A percentile compares a stretch with the other conserved stretches of the same genome.
These are phyloP conservation scores for Hortaea sp. DNA, from an alignment of 2,329 filamentous ascomycete species.

Conservation along the genomic window DNA sequence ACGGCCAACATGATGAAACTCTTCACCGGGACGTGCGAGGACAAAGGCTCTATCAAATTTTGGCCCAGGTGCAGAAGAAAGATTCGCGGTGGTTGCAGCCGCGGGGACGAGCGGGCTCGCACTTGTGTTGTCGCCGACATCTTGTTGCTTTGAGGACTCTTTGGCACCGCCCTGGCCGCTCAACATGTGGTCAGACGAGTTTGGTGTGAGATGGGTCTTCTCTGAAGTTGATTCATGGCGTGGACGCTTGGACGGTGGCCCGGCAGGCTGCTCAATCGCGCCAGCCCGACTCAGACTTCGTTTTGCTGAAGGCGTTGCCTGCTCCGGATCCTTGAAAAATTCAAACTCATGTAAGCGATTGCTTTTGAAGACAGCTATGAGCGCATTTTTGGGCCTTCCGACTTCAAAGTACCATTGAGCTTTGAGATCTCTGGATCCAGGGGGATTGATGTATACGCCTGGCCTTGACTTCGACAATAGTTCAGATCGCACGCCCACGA, in stretches of 20 bases:
- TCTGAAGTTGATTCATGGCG: no score
- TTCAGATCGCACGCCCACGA: slow-evolving; percentile 14
- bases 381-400: slow-evolving; percentile 34
- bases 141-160: no score
- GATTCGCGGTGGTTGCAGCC: no score
- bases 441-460: slow-evolving; percentile 37
- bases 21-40: slow-evolving; percentile 3
- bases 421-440: slow-evolving; percentile 27
- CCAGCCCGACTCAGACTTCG: no score
- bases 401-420: slow-evolving; percentile 14
- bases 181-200: no score
- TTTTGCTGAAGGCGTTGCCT: no score
- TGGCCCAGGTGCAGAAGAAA: not conserved
- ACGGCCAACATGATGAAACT: slow-evolving; percentile 6
- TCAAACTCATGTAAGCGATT: slow-evolving; percentile 21
- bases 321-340: slow-evolving; percentile 23
- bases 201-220: no score
- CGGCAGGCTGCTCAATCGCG: no score
- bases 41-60: slow-evolving; percentile 4
- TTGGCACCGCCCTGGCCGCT: no score
- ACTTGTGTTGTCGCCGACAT: no score
- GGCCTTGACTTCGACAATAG: slow-evolving; percentile 23
- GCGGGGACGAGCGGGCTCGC: no score
- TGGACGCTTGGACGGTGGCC: no score
- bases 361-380: slow-evolving; percentile 35